Conservation (phyloP, 495 filamentous ascomycete genomes). For the Podospora bellae-mahoneyi region DNA sequence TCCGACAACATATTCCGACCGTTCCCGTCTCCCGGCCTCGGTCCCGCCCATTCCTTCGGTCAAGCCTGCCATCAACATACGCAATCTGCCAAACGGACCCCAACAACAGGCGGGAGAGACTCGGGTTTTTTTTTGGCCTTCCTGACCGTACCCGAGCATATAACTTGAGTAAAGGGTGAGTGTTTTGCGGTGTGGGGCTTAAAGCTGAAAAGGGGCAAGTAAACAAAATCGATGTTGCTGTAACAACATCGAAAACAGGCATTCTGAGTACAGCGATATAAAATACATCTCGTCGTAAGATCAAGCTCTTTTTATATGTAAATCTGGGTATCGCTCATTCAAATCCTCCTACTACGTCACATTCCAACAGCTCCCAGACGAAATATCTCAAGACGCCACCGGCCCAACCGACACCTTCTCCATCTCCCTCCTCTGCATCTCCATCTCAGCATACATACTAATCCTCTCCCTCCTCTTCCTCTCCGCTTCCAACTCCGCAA, state of each 20-base stretch:
- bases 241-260: neutral
- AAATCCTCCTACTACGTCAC: neutral
- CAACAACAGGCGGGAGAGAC: too few species aligned
- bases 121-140: too few species aligned
- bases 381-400: constrained; percentile 15
- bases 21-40: too few species aligned
- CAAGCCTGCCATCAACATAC: too few species aligned
- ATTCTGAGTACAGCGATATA: too few species aligned
- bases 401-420: constrained; percentile 68
- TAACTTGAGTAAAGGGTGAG: too few species aligned
- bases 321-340: neutral
- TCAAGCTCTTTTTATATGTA: neutral
- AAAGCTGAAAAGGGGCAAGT: neutral
- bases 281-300: neutral
- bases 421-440: constrained; percentile 40
- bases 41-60: too few species aligned
- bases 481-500: constrained; percentile 49
- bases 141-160: too few species aligned
- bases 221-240: neutral
- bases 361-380: neutral
- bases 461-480: constrained; percentile 46
- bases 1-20: too few species aligned
- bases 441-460: constrained; percentile 39
- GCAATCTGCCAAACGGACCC: too few species aligned
- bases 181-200: neutral